phyloP scores from a whole-genome alignment of 2,329 filamentous ascomycete species.

The Xylariaceae sp. region DNA sequence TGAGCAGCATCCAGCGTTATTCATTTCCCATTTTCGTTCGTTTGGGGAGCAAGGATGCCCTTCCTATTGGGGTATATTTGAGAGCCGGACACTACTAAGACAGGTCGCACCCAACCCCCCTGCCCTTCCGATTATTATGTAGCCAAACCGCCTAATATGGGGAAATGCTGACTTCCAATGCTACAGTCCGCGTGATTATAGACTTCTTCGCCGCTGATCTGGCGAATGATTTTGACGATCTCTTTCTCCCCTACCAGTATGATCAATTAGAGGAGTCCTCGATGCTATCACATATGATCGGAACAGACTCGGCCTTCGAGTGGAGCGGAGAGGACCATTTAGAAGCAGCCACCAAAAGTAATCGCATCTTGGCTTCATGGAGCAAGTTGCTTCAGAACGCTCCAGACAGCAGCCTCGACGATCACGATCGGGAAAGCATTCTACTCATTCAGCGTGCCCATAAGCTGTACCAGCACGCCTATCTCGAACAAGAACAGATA shows the following conservation, averaged over 20 bases:
- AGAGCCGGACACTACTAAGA: no score
- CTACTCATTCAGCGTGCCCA: background rate
- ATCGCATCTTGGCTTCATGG: background rate
- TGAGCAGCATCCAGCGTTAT: slow-evolving; percentile 1
- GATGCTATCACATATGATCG: no score
- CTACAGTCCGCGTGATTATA: no score
- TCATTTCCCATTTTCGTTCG: background rate
- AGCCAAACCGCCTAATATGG: background rate
- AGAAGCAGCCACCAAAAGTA: background rate
- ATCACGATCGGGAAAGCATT: background rate
- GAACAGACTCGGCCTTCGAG: no score
- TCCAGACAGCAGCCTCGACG: background rate
- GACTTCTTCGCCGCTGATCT: no score
- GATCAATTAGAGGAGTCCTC: no score
- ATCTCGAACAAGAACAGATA: slow-evolving; percentile 3
- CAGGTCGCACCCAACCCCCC: no score
- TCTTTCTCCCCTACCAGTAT: background rate
- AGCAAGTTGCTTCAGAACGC: background rate
- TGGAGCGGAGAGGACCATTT: background rate
- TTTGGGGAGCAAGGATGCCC: background rate
- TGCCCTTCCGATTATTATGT: no score
- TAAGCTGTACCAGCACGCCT: background rate
- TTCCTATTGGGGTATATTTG: no score
- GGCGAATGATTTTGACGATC: no score
- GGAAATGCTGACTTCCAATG: background rate